A percentile compares a stretch with the other conserved stretches of the same genome.
Conservation (phyloP, 2,329 filamentous ascomycete species). For the Colletotrichum eleusines region DNA sequence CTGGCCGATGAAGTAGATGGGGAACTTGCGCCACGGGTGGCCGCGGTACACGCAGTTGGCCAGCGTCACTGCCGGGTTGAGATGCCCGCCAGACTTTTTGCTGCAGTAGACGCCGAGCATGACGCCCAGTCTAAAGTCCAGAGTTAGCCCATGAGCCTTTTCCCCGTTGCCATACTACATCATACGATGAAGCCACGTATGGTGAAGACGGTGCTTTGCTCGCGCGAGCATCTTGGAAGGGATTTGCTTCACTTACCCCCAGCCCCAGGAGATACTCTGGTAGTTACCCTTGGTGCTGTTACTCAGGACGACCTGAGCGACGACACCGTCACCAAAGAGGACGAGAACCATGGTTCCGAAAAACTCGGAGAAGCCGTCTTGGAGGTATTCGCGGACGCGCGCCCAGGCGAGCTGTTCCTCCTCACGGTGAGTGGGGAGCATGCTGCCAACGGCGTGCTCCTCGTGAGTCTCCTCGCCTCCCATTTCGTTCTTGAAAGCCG, state of each 20-base stretch:
- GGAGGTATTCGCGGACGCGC: slow-evolving; percentile 61
- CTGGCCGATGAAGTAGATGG: slow-evolving; percentile 75
- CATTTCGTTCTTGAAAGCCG: slow-evolving; percentile 51
- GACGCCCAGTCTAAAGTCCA: slow-evolving; percentile 64
- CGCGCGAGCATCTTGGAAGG: not conserved
- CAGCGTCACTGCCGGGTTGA: slow-evolving; percentile 79
- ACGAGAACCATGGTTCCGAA: slow-evolving; percentile 76
- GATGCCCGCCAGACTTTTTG: slow-evolving; percentile 74
- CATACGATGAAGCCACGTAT: slow-evolving; percentile 27
- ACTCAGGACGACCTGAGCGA: slow-evolving; percentile 76
- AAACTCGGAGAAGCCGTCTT: slow-evolving; percentile 75
- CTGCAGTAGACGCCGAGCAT: slow-evolving; percentile 78
- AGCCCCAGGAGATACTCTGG: slow-evolving; percentile 63
- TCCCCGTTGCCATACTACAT: not conserved
- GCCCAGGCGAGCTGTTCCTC: slow-evolving; percentile 60
- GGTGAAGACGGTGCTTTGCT: not conserved
- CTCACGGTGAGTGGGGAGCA: slow-evolving; percentile 38
- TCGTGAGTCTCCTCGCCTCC: slow-evolving; percentile 43
- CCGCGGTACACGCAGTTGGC: slow-evolving; percentile 76
- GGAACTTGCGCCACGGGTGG: slow-evolving; percentile 77
- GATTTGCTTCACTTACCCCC: slow-evolving; percentile 55
- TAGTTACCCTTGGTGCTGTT: slow-evolving; percentile 60
- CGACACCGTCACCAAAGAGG: slow-evolving; percentile 77
- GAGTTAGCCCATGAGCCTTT: slow-evolving; percentile 13
- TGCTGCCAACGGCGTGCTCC: slow-evolving; percentile 39